Base-by-base conservation (phyloP, 345 rosid species). In the Hibiscus trionum region DNA sequence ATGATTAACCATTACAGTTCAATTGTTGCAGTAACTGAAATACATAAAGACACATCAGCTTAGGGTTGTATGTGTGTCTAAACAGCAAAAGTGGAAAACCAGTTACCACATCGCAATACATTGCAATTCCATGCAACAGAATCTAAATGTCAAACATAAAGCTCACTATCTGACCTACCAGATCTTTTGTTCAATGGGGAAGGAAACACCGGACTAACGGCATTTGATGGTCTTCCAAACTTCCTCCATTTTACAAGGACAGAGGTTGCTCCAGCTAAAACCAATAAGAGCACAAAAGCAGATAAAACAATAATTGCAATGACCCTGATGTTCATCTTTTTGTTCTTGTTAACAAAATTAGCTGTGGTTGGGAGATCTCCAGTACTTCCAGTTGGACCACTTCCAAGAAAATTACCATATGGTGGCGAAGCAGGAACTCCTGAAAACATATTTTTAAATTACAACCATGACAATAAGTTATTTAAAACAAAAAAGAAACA, bases 361-460 rank as follows among this genome's bases (percentile, higher is more conserved):
- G 91, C 97, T 52, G 83, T 83, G 35, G 88, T 63, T 68, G 99
- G 99, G 61, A 93, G 90, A 79, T 83, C 83, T 81, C 90, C 88
- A 61, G 76, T 50, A 80, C 82, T 90, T 78, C 78, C 94, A 85
- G 76, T 83, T 47, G 98, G 98, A 80, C 85, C 87, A 76, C 75
- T 86, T 24, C 85, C 91, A n/a, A 16, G 37, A 80, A n/a, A 52
- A 80, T 72, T 75, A 75, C 81, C 87, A 80, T 82, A 73, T 53
- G 99, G 87, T 21, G 91, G 86, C 71, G 98, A 88, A 77, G 96
- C 87, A 72, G 99, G 91, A 76, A 91, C 67, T 75, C 97, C 99
- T 93, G 87, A 75, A 61, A 71, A 69, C 26, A 73, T 59, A 61
- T 64, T 66, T 66, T 35, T 33, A 63, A 58, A 66, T 76, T 73